These are phyloP conservation scores for Begonia masoniana DNA, from an alignment of 306 rosid species.

Conservation along the genomic window DNA sequence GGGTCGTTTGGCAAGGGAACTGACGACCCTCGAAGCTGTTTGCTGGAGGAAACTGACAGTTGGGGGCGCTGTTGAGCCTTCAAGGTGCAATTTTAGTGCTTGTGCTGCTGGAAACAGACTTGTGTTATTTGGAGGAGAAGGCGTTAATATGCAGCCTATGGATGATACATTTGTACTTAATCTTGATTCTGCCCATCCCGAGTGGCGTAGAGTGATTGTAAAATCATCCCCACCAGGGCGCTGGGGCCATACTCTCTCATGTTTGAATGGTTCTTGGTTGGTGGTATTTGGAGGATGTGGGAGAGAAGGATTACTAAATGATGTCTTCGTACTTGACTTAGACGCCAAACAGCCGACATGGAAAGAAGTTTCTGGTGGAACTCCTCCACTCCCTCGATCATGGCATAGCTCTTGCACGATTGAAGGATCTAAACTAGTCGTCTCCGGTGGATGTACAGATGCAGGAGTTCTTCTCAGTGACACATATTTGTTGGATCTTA, in stretches of 20 bases:
- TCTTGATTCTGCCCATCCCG: conserved; percentile 78
- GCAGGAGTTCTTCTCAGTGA: conserved; percentile 87
- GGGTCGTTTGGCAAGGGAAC: conserved; percentile 90
- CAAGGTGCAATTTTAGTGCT: conserved; percentile 96
- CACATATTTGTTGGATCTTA: conserved; percentile 70
- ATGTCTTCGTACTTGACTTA: conserved; percentile 88
- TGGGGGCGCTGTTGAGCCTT: conserved; percentile 87
- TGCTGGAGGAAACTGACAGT: conserved; percentile 86
- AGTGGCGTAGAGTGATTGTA: conserved; percentile 78
- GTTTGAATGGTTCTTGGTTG: conserved; percentile 79
- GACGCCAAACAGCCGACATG: conserved; percentile 97
- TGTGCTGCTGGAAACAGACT: conserved; percentile 92
- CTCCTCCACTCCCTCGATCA: conserved; percentile 89
- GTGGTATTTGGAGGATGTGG: conserved; percentile 96
- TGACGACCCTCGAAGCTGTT: conserved; percentile 92
- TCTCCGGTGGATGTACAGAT: conserved; percentile 93
- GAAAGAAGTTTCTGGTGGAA: conserved; percentile 76
- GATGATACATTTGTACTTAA: conserved; percentile 91
- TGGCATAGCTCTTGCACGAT: conserved; percentile 97
- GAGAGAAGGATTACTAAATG: conserved; percentile 80
- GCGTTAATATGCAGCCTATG: conserved; percentile 97
- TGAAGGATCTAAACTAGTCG: conserved; percentile 90
- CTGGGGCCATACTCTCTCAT: conserved; percentile 96
- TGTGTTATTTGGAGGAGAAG: conserved; percentile 97
- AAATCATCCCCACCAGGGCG: conserved; percentile 96